Percentiles rank a stretch among this genome's conserved stretches.
phyloP scores from a whole-genome alignment of 2,329 filamentous ascomycete genomes.

The Diplodia intermedia region DNA sequence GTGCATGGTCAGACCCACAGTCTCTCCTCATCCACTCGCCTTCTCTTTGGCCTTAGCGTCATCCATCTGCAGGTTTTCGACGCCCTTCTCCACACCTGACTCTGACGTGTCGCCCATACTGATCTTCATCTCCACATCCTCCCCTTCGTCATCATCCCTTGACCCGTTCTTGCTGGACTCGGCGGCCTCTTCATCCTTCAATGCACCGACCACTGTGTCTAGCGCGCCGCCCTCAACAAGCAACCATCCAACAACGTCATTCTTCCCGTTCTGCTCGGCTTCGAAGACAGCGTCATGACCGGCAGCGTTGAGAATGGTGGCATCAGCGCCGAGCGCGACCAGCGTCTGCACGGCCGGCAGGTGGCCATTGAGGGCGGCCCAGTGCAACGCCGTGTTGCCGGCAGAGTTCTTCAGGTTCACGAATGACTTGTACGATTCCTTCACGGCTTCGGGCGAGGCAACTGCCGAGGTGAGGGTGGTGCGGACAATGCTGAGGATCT shows the following conservation, averaged over 20 bases:
- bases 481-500: slow-evolving; percentile 43
- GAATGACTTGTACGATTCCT: slow-evolving; percentile 50
- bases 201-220: slow-evolving; percentile 46
- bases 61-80: slow-evolving; percentile 41
- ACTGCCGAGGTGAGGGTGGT: slow-evolving; percentile 33
- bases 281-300: slow-evolving; percentile 70
- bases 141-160: slow-evolving; percentile 34
- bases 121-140: slow-evolving; percentile 34
- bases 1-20: slow-evolving; percentile 10
- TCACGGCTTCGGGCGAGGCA: slow-evolving; percentile 37
- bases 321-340: slow-evolving; percentile 76
- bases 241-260: slow-evolving; percentile 57
- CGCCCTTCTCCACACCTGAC: slow-evolving; percentile 42
- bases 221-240: slow-evolving; percentile 55
- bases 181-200: slow-evolving; percentile 42
- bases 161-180: slow-evolving; percentile 27
- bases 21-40: slow-evolving; percentile 8
- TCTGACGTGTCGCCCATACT: slow-evolving; percentile 35
- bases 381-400: slow-evolving; percentile 92
- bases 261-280: slow-evolving; percentile 58
- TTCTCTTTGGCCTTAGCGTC: slow-evolving; percentile 29
- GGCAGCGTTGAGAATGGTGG: slow-evolving; percentile 78
- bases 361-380: slow-evolving; percentile 90
- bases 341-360: slow-evolving; percentile 79
- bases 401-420: slow-evolving; percentile 76